These are phyloP conservation scores for Alternaria metachromatica DNA, from an alignment of 2,329 filamentous ascomycete genomes.

Conservation along the genomic window DNA sequence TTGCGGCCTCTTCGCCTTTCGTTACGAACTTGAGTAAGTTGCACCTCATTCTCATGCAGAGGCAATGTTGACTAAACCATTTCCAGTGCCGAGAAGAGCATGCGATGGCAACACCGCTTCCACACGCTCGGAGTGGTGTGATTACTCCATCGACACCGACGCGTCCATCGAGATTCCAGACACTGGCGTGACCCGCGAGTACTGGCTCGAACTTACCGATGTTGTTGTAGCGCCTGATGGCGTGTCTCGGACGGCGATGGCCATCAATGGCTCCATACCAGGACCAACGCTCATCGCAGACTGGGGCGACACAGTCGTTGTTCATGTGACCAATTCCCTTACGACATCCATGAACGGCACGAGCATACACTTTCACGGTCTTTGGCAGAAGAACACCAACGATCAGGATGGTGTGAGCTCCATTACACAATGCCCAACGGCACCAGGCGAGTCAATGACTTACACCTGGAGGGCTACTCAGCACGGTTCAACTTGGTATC, in stretches of 20 bases:
- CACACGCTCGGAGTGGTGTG: conserved; percentile 51
- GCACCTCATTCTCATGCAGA: not conserved
- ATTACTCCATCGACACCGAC: conserved; percentile 51
- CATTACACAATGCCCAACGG: conserved; percentile 43
- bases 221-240: conserved; percentile 61
- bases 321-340: conserved; percentile 46
- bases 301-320: conserved; percentile 49
- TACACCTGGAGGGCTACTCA: conserved; percentile 48
- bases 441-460: conserved; percentile 30
- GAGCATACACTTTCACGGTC: conserved; percentile 42
- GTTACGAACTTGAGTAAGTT: not conserved
- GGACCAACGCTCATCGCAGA: conserved; percentile 54
- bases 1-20: not conserved
- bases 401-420: conserved; percentile 40
- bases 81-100: conserved; percentile 15
- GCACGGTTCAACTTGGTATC: conserved; percentile 53
- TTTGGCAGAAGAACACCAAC: conserved; percentile 42
- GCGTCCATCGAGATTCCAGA: conserved; percentile 48
- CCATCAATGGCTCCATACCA: conserved; percentile 53
- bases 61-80: not conserved
- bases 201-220: conserved; percentile 53
- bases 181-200: conserved; percentile 62
- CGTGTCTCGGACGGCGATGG: conserved; percentile 49
- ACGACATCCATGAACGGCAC: conserved; percentile 38
- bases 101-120: conserved; percentile 43